Evolutionary conservation across 2,329 filamentous ascomycete genomes (phyloP).

Genomic region (Penicillium sp.): DNA sequence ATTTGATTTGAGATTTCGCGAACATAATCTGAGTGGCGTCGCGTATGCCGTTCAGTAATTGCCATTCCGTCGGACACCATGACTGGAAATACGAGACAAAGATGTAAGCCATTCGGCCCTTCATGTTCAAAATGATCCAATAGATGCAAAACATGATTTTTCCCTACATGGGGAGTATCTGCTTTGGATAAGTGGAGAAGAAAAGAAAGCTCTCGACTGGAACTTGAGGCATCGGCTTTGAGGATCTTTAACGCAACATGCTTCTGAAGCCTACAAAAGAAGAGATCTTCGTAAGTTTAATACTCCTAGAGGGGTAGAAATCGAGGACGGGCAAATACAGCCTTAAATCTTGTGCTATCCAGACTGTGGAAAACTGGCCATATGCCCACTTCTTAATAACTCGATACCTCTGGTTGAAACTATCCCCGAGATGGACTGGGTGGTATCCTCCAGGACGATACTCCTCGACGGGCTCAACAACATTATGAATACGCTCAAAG

Average conservation of each 20-base stretch:
- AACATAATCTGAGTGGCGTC: too few relatives aligned
- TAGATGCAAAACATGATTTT: constrained; percentile 23
- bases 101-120: constrained; percentile 27
- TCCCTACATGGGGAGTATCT: constrained; percentile 21
- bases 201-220: constrained; percentile 25
- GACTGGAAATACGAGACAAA: constrained; percentile 31
- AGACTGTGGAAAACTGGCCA: constrained; percentile 29
- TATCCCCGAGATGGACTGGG: constrained; percentile 29
- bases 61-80: constrained; percentile 29
- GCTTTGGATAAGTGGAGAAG: constrained; percentile 17
- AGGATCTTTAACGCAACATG: constrained; percentile 31
- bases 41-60: too few relatives aligned
- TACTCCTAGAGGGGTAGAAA: constrained; percentile 3
- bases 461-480: constrained; percentile 27
- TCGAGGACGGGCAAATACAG: constrained; percentile 4
- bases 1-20: constrained; percentile 13
- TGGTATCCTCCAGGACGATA: constrained; percentile 32
- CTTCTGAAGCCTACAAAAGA: constrained; percentile 18
- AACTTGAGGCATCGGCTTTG: constrained; percentile 26
- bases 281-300: constrained; percentile 9
- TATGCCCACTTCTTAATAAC: constrained; percentile 16
- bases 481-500: constrained; percentile 8
- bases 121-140: constrained; percentile 30
- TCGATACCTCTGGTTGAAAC: constrained; percentile 24
- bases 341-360: constrained; percentile 25